Evolutionary conservation across 2,329 filamentous ascomycete species (phyloP).

Genomic region (Mollisiaceae sp.): DNA sequence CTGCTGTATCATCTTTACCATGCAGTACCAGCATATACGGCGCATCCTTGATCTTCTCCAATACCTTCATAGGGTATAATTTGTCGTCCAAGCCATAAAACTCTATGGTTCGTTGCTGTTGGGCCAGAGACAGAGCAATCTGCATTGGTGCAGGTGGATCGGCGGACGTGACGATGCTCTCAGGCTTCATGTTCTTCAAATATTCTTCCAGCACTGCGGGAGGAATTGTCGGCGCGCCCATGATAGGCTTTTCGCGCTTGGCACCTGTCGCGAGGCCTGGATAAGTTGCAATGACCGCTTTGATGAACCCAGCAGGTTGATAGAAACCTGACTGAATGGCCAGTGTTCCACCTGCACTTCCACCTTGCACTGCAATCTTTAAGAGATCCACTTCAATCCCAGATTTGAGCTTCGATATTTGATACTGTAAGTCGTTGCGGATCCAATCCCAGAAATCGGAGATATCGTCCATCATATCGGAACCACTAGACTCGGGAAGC

Average conservation of each 20-base stretch:
- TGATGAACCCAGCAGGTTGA: constrained; percentile 21
- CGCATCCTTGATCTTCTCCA: constrained; percentile 16
- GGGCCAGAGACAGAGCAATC: constrained; percentile 15
- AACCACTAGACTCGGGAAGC: constrained; percentile 52
- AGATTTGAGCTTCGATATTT: constrained; percentile 15
- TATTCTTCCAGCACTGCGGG: constrained; percentile 16
- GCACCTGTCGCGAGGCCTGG: constrained; percentile 12
- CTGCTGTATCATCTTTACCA: constrained; percentile 25
- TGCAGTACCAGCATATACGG: constrained; percentile 25
- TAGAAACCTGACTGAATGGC: constrained; percentile 20
- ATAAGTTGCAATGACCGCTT: constrained; percentile 26
- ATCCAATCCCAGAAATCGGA: constrained; percentile 56
- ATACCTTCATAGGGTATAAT: constrained; percentile 12
- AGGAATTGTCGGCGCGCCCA: constrained; percentile 17
- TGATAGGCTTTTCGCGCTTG: constrained; percentile 13
- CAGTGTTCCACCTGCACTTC: constrained; percentile 26
- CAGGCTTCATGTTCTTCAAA: constrained; percentile 20
- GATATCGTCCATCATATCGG: constrained; percentile 53
- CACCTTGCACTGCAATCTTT: constrained; percentile 22
- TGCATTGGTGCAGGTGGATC: constrained; percentile 21
- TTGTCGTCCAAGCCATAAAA: constrained; percentile 19
- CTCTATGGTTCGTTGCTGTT: constrained; percentile 12
- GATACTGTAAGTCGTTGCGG: constrained; percentile 17
- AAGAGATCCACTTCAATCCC: constrained; percentile 23
- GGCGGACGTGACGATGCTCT: constrained; percentile 21